A percentile compares a stretch with the other conserved stretches of the same genome.
phyloP scores from a whole-genome alignment of 495 filamentous ascomycete species.

The Penicillium cataractarum region DNA sequence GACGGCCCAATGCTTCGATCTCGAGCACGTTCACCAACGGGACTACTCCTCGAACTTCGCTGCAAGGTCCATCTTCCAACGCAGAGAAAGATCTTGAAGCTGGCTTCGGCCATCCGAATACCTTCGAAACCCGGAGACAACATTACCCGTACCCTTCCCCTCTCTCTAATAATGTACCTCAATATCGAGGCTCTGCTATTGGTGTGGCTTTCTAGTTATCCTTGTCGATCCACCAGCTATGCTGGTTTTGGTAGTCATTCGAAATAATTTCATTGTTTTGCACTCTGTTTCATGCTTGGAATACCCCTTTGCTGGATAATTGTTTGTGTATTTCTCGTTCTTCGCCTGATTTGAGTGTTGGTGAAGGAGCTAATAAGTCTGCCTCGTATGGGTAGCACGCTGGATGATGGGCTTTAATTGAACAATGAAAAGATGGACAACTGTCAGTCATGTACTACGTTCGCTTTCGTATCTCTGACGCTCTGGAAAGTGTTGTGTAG shows the following conservation, averaged over 20 bases:
- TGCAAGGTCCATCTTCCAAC: conserved; percentile 20
- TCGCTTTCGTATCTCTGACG: too few species aligned
- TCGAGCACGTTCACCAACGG: conserved; percentile 34
- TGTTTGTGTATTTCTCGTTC: conserved; percentile 10
- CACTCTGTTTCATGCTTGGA: conserved; percentile 3
- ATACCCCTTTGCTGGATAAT: conserved; percentile 20
- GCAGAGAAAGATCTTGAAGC: conserved; percentile 34
- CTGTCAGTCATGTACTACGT: not conserved
- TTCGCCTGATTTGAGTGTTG: conserved; percentile 7
- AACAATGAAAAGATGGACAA: not conserved
- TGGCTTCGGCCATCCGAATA: conserved; percentile 30
- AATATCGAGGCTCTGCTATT: conserved; percentile 33
- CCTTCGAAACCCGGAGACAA: conserved; percentile 33
- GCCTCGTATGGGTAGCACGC: conserved; percentile 1
- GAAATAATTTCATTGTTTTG: not conserved
- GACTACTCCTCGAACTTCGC: conserved; percentile 32
- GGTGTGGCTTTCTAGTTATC: conserved; percentile 42
- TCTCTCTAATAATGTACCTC: conserved; percentile 23
- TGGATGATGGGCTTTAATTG: not conserved
- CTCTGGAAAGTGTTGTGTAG: too few species aligned
- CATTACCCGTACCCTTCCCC: conserved; percentile 21
- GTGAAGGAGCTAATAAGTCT: not conserved
- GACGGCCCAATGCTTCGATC: conserved; percentile 31
- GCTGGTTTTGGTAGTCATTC: not conserved
- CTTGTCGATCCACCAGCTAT: too few species aligned